phyloP scores from a whole-genome alignment of 2,329 filamentous ascomycete genomes.

The Albifimbria verrucaria region DNA sequence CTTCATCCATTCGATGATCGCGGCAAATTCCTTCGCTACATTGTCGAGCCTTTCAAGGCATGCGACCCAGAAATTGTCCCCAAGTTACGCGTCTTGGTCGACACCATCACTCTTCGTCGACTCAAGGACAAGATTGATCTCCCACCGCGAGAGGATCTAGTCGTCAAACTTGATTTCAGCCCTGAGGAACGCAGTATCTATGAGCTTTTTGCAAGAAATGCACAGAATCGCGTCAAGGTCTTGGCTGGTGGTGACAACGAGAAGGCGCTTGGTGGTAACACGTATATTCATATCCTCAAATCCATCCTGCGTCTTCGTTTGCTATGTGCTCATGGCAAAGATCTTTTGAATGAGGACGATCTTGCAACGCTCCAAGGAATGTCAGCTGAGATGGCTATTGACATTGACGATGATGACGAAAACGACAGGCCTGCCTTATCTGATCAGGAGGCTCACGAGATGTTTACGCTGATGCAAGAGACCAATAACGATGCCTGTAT shows the following conservation, averaged over 20 bases:
- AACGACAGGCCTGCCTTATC: conserved; percentile 55
- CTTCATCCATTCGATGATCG: conserved; percentile 82
- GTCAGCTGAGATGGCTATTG: conserved; percentile 82
- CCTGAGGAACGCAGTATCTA: conserved; percentile 74
- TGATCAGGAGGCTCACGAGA: conserved; percentile 76
- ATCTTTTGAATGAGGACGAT: conserved; percentile 82
- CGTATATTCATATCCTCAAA: conserved; percentile 92
- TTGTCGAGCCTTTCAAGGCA: conserved; percentile 81
- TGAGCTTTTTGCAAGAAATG: conserved; percentile 78
- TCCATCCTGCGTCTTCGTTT: conserved; percentile 86
- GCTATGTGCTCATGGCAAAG: conserved; percentile 91
- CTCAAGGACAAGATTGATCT: conserved; percentile 89
- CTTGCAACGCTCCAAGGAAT: conserved; percentile 75
- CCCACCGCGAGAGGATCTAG: conserved; percentile 67
- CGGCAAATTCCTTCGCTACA: conserved; percentile 71
- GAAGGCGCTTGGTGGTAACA: conserved; percentile 72
- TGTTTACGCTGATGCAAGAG: conserved; percentile 80
- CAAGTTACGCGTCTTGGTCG: conserved; percentile 83
- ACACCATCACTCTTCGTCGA: conserved; percentile 89
- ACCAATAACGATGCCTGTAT: conserved; percentile 74
- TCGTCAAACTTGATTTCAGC: conserved; percentile 73
- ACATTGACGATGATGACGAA: conserved; percentile 77
- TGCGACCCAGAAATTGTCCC: conserved; percentile 81
- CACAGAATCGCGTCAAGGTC: conserved; percentile 73
- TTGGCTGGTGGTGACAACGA: conserved; percentile 58